These are phyloP conservation scores for Volvox reticuliferus DNA, from an alignment of 139 green algal species.

Conservation along the genomic window DNA sequence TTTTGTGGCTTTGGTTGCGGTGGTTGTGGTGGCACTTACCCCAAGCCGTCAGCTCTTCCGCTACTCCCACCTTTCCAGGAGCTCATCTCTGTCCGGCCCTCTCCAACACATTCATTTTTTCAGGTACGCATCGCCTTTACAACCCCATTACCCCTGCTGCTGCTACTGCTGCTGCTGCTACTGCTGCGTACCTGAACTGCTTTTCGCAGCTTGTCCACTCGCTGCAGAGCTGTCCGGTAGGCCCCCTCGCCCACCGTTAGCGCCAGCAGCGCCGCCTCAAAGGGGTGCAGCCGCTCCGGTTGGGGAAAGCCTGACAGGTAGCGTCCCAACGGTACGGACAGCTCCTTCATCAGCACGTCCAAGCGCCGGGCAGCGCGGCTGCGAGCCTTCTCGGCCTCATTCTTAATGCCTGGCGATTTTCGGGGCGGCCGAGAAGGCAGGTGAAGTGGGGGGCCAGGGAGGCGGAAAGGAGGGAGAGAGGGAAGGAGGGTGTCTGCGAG, in stretches of 20 bases:
- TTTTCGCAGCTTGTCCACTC: constrained; percentile 73
- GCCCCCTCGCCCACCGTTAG: constrained; percentile 83
- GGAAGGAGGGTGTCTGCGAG: not conserved
- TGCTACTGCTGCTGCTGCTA: not conserved
- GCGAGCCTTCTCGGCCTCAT: constrained; percentile 81
- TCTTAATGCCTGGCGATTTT: constrained; percentile 64
- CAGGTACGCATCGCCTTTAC: not conserved
- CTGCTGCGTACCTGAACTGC: constrained; percentile 62
- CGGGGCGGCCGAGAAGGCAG: not conserved
- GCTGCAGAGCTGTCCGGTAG: constrained; percentile 65
- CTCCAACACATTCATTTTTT: not conserved
- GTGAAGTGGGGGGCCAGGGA: not conserved
- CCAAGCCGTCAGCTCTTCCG: too few relatives aligned
- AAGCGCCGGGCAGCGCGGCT: constrained; percentile 78
- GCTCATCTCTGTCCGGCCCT: too few relatives aligned
- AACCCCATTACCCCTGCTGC: not conserved
- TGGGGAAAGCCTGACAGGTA: constrained; percentile 85
- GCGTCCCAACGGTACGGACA: constrained; percentile 69
- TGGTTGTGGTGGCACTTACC: too few relatives aligned
- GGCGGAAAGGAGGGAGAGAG: not conserved
- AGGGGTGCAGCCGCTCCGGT: constrained; percentile 83
- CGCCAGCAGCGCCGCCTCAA: constrained; percentile 91
- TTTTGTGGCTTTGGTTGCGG: too few relatives aligned
- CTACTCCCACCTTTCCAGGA: too few relatives aligned
- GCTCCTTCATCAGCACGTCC: constrained; percentile 84